Conservation (phyloP, 1,284 basidiomycete species). For the Somion occarium region DNA sequence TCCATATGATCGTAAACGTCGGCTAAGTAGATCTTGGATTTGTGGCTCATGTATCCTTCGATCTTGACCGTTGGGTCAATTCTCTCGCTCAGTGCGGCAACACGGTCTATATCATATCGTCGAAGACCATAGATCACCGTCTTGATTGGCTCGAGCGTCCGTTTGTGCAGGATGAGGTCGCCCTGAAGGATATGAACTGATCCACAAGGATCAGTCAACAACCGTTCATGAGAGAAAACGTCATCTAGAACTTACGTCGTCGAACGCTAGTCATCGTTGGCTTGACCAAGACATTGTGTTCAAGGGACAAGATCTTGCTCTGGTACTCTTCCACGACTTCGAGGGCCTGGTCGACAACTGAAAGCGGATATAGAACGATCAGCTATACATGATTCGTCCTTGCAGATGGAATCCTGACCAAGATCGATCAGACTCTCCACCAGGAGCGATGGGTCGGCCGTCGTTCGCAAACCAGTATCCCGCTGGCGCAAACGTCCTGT, state of each 20-base stretch:
- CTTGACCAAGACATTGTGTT: conserved; percentile 52
- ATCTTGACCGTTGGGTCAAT: conserved; percentile 37
- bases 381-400: neutral
- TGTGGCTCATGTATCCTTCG: conserved; percentile 62
- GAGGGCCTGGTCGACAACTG: conserved; percentile 64
- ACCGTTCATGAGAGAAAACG: neutral
- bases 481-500: conserved; percentile 46
- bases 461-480: conserved; percentile 54
- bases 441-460: conserved; percentile 57
- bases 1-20: conserved; percentile 72
- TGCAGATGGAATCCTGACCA: conserved; percentile 31
- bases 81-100: conserved; percentile 40
- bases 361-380: neutral
- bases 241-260: conserved; percentile 42
- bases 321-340: conserved; percentile 66
- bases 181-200: conserved; percentile 68
- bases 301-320: conserved; percentile 53
- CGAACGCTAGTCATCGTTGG: conserved; percentile 56
- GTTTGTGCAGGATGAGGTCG: conserved; percentile 66
- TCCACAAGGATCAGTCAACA: neutral
- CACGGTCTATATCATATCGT: conserved; percentile 62
- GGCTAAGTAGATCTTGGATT: conserved; percentile 64
- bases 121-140: conserved; percentile 62
- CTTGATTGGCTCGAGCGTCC: conserved; percentile 64
- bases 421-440: conserved; percentile 61